A percentile compares a stretch with the other conserved stretches of the same genome.
These are phyloP conservation scores for Clonostachys chloroleuca DNA, from an alignment of 2,329 filamentous ascomycete genomes.

Conservation along the genomic window DNA sequence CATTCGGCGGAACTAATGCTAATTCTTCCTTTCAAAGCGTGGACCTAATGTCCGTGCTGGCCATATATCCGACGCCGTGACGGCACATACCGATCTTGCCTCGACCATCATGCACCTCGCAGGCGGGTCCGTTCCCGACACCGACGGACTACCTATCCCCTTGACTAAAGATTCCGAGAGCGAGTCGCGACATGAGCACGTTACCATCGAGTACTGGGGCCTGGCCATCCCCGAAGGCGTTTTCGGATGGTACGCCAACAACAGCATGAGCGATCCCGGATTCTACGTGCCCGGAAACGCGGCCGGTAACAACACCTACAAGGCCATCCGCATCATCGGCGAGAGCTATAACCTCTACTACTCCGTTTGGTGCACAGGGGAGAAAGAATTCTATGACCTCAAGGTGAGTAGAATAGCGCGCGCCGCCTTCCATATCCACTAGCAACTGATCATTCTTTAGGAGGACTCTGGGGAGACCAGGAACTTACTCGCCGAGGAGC, in stretches of 20 bases:
- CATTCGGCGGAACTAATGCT: no score
- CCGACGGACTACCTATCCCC: conserved; percentile 42
- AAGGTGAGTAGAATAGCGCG: conserved; percentile 17
- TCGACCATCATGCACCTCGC: conserved; percentile 42
- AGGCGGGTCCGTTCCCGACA: conserved; percentile 17
- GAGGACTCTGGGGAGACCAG: neutral
- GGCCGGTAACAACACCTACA: conserved; percentile 15
- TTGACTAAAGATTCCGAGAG: conserved; percentile 8
- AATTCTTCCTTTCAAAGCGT: conserved; percentile 21
- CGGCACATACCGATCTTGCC: conserved; percentile 47
- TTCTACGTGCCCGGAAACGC: no score
- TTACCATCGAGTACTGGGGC: conserved; percentile 48
- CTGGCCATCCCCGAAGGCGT: conserved; percentile 7
- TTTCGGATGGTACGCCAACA: neutral
- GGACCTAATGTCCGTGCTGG: conserved; percentile 38
- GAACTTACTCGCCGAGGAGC: conserved; percentile 18
- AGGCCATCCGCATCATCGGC: conserved; percentile 43
- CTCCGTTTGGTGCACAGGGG: conserved; percentile 61
- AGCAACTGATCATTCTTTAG: neutral
- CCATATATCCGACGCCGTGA: conserved; percentile 27
- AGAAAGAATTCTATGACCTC: conserved; percentile 59
- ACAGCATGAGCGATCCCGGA: neutral
- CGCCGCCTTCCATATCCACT: neutral
- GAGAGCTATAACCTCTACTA: conserved; percentile 54
- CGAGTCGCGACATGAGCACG: conserved; percentile 34